A percentile compares a stretch with the other conserved stretches of the same genome.
phyloP scores from a whole-genome alignment of 23 red algal species.

The Gracilaria domingensis region DNA sequence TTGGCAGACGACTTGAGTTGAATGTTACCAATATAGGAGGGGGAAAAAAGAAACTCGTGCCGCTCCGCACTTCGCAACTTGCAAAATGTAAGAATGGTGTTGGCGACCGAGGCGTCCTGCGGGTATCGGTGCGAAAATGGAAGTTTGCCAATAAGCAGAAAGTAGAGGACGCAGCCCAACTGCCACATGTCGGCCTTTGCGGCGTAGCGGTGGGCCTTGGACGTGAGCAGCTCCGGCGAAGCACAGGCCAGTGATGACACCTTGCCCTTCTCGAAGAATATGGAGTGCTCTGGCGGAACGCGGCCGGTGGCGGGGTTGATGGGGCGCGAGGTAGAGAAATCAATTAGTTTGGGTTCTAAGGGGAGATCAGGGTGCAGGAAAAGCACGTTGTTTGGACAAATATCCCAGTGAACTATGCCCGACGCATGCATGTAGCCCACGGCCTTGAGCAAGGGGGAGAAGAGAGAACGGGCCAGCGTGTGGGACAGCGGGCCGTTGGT shows the following conservation, averaged over 20 bases:
- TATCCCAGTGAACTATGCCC: constrained; percentile 63
- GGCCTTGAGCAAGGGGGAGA: constrained; percentile 50
- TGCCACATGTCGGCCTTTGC: constrained; percentile 70
- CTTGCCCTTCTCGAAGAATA: constrained; percentile 64
- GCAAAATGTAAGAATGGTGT: constrained; percentile 53
- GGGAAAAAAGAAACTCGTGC: constrained; percentile 37
- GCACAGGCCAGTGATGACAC: constrained; percentile 41
- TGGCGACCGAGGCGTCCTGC: constrained; percentile 38
- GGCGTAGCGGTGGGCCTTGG: constrained; percentile 61
- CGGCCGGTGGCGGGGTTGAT: constrained; percentile 58
- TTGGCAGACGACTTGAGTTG: constrained; percentile 9
- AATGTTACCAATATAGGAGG: constrained; percentile 16
- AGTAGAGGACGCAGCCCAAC: constrained; percentile 56
- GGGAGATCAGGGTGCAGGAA: constrained; percentile 20
- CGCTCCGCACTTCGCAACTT: constrained; percentile 53
- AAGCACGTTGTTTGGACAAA: constrained; percentile 50
- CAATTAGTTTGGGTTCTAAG: constrained; percentile 53
- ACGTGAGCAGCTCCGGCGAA: constrained; percentile 56
- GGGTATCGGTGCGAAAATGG: constrained; percentile 45
- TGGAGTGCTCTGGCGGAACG: constrained; percentile 50
- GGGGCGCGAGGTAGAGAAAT: constrained; percentile 55
- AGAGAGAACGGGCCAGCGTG: constrained; percentile 3
- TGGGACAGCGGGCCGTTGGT: constrained; percentile 18
- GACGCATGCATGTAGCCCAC: constrained; percentile 61
- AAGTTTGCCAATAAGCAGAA: constrained; percentile 49